Evolutionary conservation across 108 stramenopile species (phyloP), one percentile per base, ranked within the genome.

Genomic region (Nitzschia sp.): DNA sequence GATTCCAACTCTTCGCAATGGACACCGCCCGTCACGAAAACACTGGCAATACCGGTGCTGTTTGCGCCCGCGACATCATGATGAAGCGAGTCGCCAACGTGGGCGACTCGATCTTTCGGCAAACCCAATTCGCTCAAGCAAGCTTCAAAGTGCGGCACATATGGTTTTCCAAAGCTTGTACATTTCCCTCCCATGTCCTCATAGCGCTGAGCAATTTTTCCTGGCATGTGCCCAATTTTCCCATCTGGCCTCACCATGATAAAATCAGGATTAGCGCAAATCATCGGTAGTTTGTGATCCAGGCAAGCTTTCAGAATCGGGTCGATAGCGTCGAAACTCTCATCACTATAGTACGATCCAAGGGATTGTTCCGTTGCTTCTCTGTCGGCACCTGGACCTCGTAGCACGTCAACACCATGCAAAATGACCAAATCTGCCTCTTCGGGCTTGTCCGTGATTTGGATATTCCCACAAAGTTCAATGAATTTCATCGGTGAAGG

Each of bases 41-140:
- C 60, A 54, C 72, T 80, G 15, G 74, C 76, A 52, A 96, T 67
- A 1, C 78, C 81, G 8, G 90, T 80, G 33, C 75, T 55, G 68
- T 81, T 84, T 1, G 96, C 93, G 27, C 96, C 93, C n/a, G 76
- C 68, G 22, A 96, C 69, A 69, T 96, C 96, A 75, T 96, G 96
- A 54, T 92, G 85, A 47, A 96, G 73, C 23, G 90, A 92, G 77
- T 96, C 96, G 0, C 93, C 96, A 8, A 96, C 92, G 55, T 93
- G 88, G 2, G 80, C 84, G 0, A 89, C 81, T 28, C 48, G 36
- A 0, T 36, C 19, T 21, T 22, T 15, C 6, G 59, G 36, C 29
- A 90, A 46, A 32, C 69, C 72, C 44, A 89, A 54, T 26, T 73
- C 63, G 13, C 58, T 53, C 8, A 90, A 44, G 50, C 87, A 88